phyloP scores from a whole-genome alignment of 805 yeast genomes.

The Grigorovia transvaalensis region DNA sequence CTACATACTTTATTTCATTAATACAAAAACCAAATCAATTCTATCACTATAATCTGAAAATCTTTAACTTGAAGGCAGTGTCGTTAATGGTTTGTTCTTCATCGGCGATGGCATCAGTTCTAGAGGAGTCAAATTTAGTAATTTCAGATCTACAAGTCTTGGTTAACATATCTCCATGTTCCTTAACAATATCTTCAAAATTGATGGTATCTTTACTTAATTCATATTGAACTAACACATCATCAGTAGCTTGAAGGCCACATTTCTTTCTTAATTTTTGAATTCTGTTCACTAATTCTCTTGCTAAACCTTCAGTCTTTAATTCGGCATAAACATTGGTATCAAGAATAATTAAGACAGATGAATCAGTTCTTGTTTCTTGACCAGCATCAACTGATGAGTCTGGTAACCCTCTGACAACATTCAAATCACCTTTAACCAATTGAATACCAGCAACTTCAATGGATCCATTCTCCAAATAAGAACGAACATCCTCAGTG shows the following conservation, averaged over 20 bases:
- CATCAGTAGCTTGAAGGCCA: slow-evolving; percentile 91
- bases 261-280: slow-evolving; percentile 96
- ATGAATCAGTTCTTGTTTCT: slow-evolving; percentile 81
- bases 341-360: slow-evolving; percentile 82
- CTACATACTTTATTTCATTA: background rate
- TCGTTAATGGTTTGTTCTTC: slow-evolving; percentile 83
- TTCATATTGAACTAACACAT: slow-evolving; percentile 75
- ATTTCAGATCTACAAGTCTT: slow-evolving; percentile 63
- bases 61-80: slow-evolving; percentile 65
- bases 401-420: slow-evolving; percentile 79
- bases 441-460: slow-evolving; percentile 84
- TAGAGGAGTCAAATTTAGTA: slow-evolving; percentile 35
- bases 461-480: slow-evolving; percentile 60
- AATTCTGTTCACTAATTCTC: slow-evolving; percentile 93
- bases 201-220: slow-evolving; percentile 53
- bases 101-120: slow-evolving; percentile 54
- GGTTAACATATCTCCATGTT: slow-evolving; percentile 56
- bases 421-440: slow-evolving; percentile 80
- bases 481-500: slow-evolving; percentile 73
- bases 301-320: slow-evolving; percentile 88
- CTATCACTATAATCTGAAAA: slow-evolving; percentile 46
- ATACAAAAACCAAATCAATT: background rate
- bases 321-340: slow-evolving; percentile 79
- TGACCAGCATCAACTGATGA: slow-evolving; percentile 54
- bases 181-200: slow-evolving; percentile 48